Evolutionary conservation across 805 yeast species (phyloP).

Genomic region (Ogataea polymorpha): DNA sequence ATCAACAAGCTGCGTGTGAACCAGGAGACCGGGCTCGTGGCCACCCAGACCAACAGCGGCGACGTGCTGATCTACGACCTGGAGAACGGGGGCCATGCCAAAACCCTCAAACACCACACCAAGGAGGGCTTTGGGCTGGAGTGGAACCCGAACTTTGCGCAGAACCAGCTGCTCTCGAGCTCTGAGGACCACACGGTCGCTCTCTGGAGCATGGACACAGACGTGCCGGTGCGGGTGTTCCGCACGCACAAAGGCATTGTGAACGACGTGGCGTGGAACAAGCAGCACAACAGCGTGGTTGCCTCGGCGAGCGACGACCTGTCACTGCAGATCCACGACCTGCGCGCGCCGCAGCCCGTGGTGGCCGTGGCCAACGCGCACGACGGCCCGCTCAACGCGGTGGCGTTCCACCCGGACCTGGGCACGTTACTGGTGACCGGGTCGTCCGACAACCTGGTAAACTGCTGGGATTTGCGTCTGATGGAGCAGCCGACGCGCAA

Average conservation of each 20-base stretch:
- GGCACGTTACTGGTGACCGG: slow-evolving; percentile 67
- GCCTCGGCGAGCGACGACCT: slow-evolving; percentile 74
- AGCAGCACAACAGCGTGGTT: slow-evolving; percentile 41
- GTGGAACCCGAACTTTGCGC: slow-evolving; percentile 48
- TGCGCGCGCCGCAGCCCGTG: slow-evolving; percentile 43
- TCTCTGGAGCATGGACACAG: slow-evolving; percentile 54
- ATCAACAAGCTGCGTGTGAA: slow-evolving; percentile 60
- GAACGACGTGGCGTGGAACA: slow-evolving; percentile 65
- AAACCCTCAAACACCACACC: slow-evolving; percentile 49
- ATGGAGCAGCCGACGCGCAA: slow-evolving; percentile 56
- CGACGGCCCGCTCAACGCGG: slow-evolving; percentile 61
- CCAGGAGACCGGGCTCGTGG: slow-evolving; percentile 45
- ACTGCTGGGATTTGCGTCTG: slow-evolving; percentile 73
- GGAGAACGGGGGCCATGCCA: slow-evolving; percentile 19
- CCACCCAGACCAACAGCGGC: slow-evolving; percentile 55
- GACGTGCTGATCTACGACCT: slow-evolving; percentile 43
- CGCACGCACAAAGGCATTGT: slow-evolving; percentile 54
- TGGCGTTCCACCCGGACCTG: slow-evolving; percentile 59
- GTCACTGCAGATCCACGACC: slow-evolving; percentile 58
- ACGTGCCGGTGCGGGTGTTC: slow-evolving; percentile 46
- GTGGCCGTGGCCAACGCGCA: slow-evolving; percentile 49
- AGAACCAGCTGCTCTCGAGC: slow-evolving; percentile 54
- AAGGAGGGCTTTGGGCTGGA: slow-evolving; percentile 69
- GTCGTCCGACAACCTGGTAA: slow-evolving; percentile 71
- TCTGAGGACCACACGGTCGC: slow-evolving; percentile 67